phyloP scores from a whole-genome alignment of 192 early-diverging fungal genomes.

The Chytriomyces confervae region DNA sequence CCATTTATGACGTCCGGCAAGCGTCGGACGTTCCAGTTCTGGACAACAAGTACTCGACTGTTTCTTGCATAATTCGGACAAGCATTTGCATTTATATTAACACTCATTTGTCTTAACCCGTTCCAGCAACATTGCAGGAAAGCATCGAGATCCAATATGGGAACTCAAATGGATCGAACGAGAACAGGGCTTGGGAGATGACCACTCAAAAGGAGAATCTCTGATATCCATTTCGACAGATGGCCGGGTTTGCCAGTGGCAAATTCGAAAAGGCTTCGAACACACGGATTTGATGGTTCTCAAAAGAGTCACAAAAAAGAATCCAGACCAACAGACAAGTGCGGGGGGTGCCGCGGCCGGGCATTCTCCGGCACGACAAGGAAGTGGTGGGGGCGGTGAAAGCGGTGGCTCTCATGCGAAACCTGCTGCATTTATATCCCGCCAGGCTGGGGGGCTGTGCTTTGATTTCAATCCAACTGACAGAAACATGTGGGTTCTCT shows the following conservation, averaged over 20 bases:
- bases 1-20: conserved; percentile 61
- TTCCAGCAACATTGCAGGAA: conserved; percentile 53
- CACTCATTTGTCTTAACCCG: not conserved
- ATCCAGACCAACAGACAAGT: conserved; percentile 33
- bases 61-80: not conserved
- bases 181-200: conserved; percentile 56
- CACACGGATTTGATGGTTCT: conserved; percentile 64
- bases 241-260: conserved; percentile 64
- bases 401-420: conserved; percentile 25
- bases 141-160: conserved; percentile 69
- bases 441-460: conserved; percentile 62
- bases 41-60: conserved; percentile 46
- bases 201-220: conserved; percentile 56
- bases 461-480: conserved; percentile 69
- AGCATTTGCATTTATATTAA: not conserved
- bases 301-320: conserved; percentile 60
- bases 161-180: conserved; percentile 67
- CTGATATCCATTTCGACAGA: conserved; percentile 63
- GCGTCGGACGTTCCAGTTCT: conserved; percentile 49
- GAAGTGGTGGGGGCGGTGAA: conserved; percentile 34
- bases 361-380: conserved; percentile 1
- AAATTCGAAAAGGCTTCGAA: conserved; percentile 62
- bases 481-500: conserved; percentile 51
- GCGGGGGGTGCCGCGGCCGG: not conserved
- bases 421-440: conserved; percentile 58